phyloP scores from a whole-genome alignment of 1,284 basidiomycete species.

The Trametes versicolor region DNA sequence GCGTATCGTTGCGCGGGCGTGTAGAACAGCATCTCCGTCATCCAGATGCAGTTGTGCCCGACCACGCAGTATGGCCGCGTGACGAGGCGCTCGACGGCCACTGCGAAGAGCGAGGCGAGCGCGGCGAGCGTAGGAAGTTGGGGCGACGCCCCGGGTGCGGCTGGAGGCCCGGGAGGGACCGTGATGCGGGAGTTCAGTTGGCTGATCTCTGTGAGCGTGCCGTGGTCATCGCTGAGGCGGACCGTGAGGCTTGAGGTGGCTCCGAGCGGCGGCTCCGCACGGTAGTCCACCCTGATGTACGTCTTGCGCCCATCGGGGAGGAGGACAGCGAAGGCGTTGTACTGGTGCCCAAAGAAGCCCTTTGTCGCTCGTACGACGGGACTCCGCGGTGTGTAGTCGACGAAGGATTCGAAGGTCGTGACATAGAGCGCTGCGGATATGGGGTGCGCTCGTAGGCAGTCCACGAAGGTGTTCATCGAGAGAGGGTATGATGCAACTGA shows the following conservation, averaged over 20 bases:
- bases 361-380: slow-evolving; percentile 5
- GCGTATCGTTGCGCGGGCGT: slow-evolving; percentile 8
- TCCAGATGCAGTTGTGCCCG: slow-evolving; percentile 22
- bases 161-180: background rate
- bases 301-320: slow-evolving; percentile 6
- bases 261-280: background rate
- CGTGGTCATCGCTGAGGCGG: slow-evolving; percentile 9
- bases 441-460: background rate
- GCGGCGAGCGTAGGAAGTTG: slow-evolving; percentile 6
- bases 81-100: background rate
- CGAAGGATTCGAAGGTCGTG: slow-evolving; percentile 4
- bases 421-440: background rate
- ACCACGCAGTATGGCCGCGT: slow-evolving; percentile 8
- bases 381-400: slow-evolving; percentile 5
- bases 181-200: slow-evolving; percentile 14
- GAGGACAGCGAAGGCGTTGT: slow-evolving; percentile 12
- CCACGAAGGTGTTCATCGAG: background rate
- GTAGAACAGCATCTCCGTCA: slow-evolving; percentile 22
- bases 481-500: slow-evolving; percentile 8
- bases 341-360: slow-evolving; percentile 17
- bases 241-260: background rate
- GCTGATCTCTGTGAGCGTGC: background rate
- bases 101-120: slow-evolving; percentile 7
- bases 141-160: too few relatives aligned
- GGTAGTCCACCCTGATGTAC: slow-evolving; percentile 16